Evolutionary conservation across 2,329 filamentous ascomycete genomes (phyloP).

Genomic region (Amylocarpus encephaloides): DNA sequence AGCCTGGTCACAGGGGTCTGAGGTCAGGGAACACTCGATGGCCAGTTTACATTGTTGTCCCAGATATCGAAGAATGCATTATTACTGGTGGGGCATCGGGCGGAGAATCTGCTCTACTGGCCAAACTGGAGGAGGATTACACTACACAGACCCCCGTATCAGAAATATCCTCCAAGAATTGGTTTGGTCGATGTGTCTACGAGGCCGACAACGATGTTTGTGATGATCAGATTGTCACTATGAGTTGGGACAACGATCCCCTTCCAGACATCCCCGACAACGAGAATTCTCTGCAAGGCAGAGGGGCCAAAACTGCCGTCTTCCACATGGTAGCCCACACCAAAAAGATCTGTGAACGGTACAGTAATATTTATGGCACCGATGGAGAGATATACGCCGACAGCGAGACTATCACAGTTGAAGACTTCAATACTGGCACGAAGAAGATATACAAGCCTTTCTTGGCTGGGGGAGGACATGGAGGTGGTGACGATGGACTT

Average conservation of each 20-base stretch:
- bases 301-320: slow-evolving; percentile 73
- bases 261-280: slow-evolving; percentile 24
- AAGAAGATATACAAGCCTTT: slow-evolving; percentile 52
- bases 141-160: slow-evolving; percentile 41
- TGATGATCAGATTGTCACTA: slow-evolving; percentile 85
- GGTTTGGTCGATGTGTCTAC: slow-evolving; percentile 95
- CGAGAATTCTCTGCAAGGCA: slow-evolving; percentile 28
- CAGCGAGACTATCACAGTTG: slow-evolving; percentile 66
- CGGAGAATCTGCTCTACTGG: slow-evolving; percentile 41
- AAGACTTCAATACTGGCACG: slow-evolving; percentile 58
- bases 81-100: slow-evolving; percentile 37
- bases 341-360: slow-evolving; percentile 76
- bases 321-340: slow-evolving; percentile 96
- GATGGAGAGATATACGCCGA: slow-evolving; percentile 83
- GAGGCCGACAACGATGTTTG: slow-evolving; percentile 90
- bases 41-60: slow-evolving; percentile 85
- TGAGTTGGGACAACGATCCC: slow-evolving; percentile 75
- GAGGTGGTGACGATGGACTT: slow-evolving; percentile 74
- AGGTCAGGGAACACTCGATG: slow-evolving; percentile 62
- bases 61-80: slow-evolving; percentile 78
- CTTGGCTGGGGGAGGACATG: slow-evolving; percentile 57
- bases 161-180: slow-evolving; percentile 49
- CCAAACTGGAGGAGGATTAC: slow-evolving; percentile 45
- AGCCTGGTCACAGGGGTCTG: slow-evolving; percentile 47
- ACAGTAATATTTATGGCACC: slow-evolving; percentile 80